Base-by-base conservation (phyloP, 164 flowering plant genomes). In the Dillenia turbinata region DNA sequence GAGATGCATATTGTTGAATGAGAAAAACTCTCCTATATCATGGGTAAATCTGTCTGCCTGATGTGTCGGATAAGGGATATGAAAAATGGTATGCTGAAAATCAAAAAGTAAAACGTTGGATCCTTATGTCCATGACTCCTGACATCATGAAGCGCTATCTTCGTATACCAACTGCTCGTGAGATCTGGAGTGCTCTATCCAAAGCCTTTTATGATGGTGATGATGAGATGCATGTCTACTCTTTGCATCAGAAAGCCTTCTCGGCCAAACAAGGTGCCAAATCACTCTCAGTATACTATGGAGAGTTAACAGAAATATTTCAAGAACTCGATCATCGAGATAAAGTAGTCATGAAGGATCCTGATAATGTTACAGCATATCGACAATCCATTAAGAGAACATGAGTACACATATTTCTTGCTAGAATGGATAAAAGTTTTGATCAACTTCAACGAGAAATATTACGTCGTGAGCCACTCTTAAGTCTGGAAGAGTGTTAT, bases 1-100 rank as follows among this genome's bases (percentile, higher is more conserved):
- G 68, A 65, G 68, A 57, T 57, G 62, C 68, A 65, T 65, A 65
- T 65, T 58, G 68, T 51, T 43, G 56, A 58, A 44, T 11, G 15
- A 46, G 62, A 57, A 49, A 65, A 40, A 57, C 62, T 63, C 57
- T 63, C 66, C 16, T 63, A 12, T 9, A 63, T 44, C 24, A 16
- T 12, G n/a, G 53, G 60, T 16, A 62, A 52, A 5, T 11, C 16
- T 5, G 40, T 33, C 40, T 0, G 7, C 40, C 40, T 33, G 40
- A 0, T 17, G 33, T 14, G 10, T 14, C 15, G 8, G 33, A 53
- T 53, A 17, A 53, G 22, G 33, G 56, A 53, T 53, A 53, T 53
- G 56, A 53, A 17, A 53, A 53, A 50, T 11, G 47, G 53, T 17
- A n/a, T 14, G n/a, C 53, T 50, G 53, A n/a, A 54, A 63, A 54